phyloP scores from a whole-genome alignment of 345 rosid species.

The Brassica nigra region DNA sequence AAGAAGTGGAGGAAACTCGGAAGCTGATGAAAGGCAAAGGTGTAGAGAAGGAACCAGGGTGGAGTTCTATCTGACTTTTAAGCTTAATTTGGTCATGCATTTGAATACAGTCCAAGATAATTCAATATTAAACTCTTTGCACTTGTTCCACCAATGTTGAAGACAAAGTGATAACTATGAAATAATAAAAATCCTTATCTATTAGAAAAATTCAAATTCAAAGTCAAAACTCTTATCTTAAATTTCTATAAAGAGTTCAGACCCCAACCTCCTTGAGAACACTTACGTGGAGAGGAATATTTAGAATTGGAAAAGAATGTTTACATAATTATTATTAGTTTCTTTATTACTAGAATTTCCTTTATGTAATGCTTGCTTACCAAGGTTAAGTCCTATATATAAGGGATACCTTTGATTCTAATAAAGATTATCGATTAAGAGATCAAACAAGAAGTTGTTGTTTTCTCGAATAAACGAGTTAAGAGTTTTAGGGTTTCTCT shows the following conservation, averaged over 20 bases:
- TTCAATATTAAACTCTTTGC: not conserved
- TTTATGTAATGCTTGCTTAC: too few species aligned
- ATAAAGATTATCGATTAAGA: too few species aligned
- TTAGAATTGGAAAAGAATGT: too few species aligned
- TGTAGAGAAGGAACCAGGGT: constrained; percentile 62
- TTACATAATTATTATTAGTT: too few species aligned
- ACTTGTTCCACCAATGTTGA: constrained; percentile 9
- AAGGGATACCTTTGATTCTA: too few species aligned
- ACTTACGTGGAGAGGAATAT: too few species aligned
- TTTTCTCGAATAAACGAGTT: too few species aligned
- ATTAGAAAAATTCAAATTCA: not conserved
- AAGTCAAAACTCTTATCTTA: constrained; percentile 1
- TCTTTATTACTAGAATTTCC: too few species aligned
- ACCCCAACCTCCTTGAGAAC: too few species aligned
- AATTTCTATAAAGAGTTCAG: not conserved
- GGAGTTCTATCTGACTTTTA: constrained; percentile 55
- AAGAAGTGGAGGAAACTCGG: constrained; percentile 60
- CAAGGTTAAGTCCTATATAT: too few species aligned
- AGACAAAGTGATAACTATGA: not conserved
- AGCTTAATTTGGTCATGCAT: constrained; percentile 1
- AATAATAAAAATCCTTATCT: not conserved
- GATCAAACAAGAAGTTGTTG: too few species aligned
- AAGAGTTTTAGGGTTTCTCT: too few species aligned
- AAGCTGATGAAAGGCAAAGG: constrained; percentile 59
- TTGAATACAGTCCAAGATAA: not conserved